These are phyloP conservation scores for Quercus tomentella DNA, from an alignment of 331 rosid genomes.

Conservation along the genomic window DNA sequence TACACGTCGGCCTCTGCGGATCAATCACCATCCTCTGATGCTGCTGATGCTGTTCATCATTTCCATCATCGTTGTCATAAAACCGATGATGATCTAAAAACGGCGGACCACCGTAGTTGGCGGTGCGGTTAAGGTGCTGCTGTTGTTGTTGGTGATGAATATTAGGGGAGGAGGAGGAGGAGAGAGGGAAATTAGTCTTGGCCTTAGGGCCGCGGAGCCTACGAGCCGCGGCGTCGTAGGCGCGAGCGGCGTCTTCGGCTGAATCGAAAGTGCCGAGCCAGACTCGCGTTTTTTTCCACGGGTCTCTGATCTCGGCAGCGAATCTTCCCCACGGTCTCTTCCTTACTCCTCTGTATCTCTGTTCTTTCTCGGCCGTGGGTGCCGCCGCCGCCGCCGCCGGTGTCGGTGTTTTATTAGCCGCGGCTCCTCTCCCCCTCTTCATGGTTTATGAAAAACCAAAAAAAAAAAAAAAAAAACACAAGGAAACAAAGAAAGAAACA, in stretches of 20 bases:
- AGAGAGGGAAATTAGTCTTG: constrained; percentile 56
- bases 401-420: not conserved
- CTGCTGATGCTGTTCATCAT: too few relatives aligned
- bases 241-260: constrained; percentile 83
- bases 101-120: constrained; percentile 24
- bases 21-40: constrained; percentile 27
- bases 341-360: constrained; percentile 71
- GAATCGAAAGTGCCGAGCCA: constrained; percentile 92
- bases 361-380: constrained; percentile 31
- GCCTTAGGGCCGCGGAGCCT: constrained; percentile 84
- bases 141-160: constrained; percentile 15
- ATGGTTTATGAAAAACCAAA: constrained; percentile 17
- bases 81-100: constrained; percentile 41
- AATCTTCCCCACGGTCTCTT: constrained; percentile 89
- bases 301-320: constrained; percentile 97
- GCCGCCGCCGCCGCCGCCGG: constrained; percentile 16
- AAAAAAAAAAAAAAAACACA: not conserved
- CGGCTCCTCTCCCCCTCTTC: constrained; percentile 59
- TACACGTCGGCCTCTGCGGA: constrained; percentile 66
- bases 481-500: too few relatives aligned
- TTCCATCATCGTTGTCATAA: constrained; percentile 29
- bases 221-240: constrained; percentile 76
- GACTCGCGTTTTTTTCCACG: constrained; percentile 71
- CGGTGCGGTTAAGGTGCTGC: constrained; percentile 9
- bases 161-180: constrained; percentile 14